phyloP scores from a whole-genome alignment of 331 rosid species.

The Pyracantha coccinea region DNA sequence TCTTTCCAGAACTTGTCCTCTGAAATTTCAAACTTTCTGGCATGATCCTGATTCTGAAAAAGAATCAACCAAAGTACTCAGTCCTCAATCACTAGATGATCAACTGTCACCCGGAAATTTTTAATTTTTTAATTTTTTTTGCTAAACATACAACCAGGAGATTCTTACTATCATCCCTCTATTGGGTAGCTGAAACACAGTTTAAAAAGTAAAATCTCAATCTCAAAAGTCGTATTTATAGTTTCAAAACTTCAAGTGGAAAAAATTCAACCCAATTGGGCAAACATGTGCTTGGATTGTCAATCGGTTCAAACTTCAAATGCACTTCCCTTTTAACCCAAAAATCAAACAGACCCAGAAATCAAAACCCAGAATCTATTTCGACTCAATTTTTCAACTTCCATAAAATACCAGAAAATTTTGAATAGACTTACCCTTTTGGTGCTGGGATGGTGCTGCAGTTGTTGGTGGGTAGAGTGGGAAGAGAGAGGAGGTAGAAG shows the following conservation, averaged over 20 bases:
- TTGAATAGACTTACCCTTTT: conserved; percentile 25
- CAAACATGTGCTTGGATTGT: no score
- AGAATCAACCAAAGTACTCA: conserved; percentile 3
- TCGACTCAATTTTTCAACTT: background rate
- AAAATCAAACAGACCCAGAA: background rate
- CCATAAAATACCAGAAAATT: background rate
- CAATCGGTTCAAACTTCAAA: no score
- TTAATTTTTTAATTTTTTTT: background rate
- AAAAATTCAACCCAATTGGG: no score
- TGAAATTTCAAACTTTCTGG: conserved; percentile 54
- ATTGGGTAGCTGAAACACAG: conserved; percentile 4
- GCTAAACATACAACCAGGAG: background rate
- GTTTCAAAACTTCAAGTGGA: no score
- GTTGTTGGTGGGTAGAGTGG: conserved; percentile 11
- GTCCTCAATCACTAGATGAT: background rate
- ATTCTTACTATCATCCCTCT: background rate
- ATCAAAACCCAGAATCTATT: conserved; percentile 3
- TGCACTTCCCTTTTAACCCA: no score
- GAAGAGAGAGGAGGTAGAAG: conserved; percentile 50
- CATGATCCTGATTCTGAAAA: conserved; percentile 30
- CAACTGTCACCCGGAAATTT: no score
- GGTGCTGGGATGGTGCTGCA: conserved; percentile 13
- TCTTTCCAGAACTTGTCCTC: conserved; percentile 77
- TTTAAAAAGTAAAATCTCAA: background rate
- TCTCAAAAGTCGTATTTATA: no score